Base-by-base conservation (phyloP, 495 filamentous ascomycete species). In the Aspergillus bertholletiae region DNA sequence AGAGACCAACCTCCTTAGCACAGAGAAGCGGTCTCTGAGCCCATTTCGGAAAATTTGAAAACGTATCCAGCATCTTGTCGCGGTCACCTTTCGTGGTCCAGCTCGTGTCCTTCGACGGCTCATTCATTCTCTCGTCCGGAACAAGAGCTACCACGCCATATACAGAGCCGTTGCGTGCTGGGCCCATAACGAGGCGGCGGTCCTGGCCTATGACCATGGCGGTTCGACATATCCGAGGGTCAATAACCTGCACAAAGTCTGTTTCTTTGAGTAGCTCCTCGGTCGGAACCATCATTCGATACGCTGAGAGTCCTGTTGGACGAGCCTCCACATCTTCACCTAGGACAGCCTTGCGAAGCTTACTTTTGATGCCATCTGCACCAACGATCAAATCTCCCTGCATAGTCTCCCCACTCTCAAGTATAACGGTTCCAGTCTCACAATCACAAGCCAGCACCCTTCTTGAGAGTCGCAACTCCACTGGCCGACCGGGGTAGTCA, bases 351-450 rank as follows among this genome's bases (percentile, higher is more conserved):
- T 26, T 32, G 4, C 53, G 30, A 15, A 55, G 5, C 4, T 12
- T n/a, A 28, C 48, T 55, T 23, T 55, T 59, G 0, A 79, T 71
- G 18, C 79, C 78, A 59, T 83, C 80, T 0, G 80, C 74, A 0
- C 80, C 79, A 32, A 84, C 46, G 1, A 82, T 64, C 2, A 75
- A 58, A 49, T 74, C 66, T 0, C 53, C 66, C 0, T 27, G 17
- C 0, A 69, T 1, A 0, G 46, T 37, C 1, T 67, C 65, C 3
- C 71, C 67, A 34, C 50, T 56, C 1, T 62, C 55, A n/a, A 73
- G 56, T 3, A 55, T 53, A 2, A 69, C 64, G 1, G 32, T 53
- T 18, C 68, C 66, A 5, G 37, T 20, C 0, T 57, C 35, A 7
- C 51, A 53, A 30, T 66, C 57, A 39, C 62, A 66, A 7, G 30